Evolutionary conservation across 495 filamentous ascomycete genomes (phyloP).

Genomic region (Tuber indicum): DNA sequence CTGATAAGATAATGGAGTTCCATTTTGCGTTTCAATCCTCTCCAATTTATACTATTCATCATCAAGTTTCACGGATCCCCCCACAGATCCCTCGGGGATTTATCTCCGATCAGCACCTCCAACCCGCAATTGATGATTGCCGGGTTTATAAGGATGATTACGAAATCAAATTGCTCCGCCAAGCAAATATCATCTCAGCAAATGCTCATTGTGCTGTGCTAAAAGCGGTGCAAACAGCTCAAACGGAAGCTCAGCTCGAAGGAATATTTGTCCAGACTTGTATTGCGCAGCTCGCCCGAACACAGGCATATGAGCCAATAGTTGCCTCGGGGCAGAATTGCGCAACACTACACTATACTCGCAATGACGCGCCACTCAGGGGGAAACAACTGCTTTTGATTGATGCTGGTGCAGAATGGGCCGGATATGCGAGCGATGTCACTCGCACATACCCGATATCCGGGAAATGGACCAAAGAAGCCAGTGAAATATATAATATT

Average conservation of each 20-base stretch:
- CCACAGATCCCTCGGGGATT: constrained; percentile 12
- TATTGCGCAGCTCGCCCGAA: constrained; percentile 60
- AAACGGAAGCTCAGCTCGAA: constrained; percentile 77
- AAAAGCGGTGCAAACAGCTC: constrained; percentile 51
- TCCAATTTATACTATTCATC: constrained; percentile 38
- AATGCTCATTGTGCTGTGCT: constrained; percentile 67
- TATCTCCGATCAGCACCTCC: constrained; percentile 49
- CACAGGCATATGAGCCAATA: constrained; percentile 83
- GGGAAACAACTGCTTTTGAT: constrained; percentile 67
- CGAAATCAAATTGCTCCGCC: constrained; percentile 69
- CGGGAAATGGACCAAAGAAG: constrained; percentile 59
- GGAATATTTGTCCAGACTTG: constrained; percentile 67
- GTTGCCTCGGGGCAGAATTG: constrained; percentile 72
- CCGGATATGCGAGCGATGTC: constrained; percentile 84
- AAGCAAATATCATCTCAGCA: constrained; percentile 69
- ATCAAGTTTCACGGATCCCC: constrained; percentile 31
- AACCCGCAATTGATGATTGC: constrained; percentile 62
- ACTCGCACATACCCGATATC: constrained; percentile 77
- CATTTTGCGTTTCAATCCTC: constrained; percentile 24
- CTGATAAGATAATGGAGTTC: constrained; percentile 23
- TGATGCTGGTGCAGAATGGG: constrained; percentile 79
- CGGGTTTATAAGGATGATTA: constrained; percentile 73
- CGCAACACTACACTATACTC: constrained; percentile 74
- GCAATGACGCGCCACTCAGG: constrained; percentile 64
- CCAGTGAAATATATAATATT: constrained; percentile 61